Percentiles rank a stretch among this genome's conserved stretches.
These are phyloP conservation scores for Solanum habrochaites DNA, from an alignment of 257 asterid species.

Conservation along the genomic window DNA sequence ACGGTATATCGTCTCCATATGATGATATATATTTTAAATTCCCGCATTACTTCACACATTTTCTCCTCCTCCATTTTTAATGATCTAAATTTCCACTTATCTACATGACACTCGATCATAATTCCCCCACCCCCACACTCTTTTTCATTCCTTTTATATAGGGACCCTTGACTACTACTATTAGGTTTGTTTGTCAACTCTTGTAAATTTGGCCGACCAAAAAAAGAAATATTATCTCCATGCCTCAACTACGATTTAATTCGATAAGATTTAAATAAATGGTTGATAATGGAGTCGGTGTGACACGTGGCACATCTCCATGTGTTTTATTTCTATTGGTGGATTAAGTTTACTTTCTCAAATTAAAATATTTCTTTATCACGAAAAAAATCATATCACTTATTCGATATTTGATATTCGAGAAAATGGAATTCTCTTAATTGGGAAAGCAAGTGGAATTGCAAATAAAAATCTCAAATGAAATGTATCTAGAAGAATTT, in stretches of 20 bases:
- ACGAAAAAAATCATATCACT: neutral
- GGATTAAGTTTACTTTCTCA: neutral
- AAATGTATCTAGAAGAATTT: neutral
- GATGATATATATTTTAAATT: too few relatives aligned
- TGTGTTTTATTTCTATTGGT: neutral
- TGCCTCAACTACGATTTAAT: neutral
- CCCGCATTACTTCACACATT: too few relatives aligned
- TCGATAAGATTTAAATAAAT: neutral
- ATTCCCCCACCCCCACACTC: neutral
- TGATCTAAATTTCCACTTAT: too few relatives aligned
- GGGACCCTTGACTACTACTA: neutral
- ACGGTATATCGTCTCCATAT: rapidly evolving
- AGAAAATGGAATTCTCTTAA: neutral
- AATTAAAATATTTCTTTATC: too few relatives aligned
- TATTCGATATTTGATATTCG: neutral
- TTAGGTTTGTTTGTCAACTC: neutral
- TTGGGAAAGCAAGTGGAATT: neutral
- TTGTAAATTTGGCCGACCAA: neutral
- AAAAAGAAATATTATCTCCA: neutral
- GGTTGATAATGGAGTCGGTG: neutral
- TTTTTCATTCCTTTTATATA: neutral
- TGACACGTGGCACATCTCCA: neutral
- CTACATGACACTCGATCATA: too few relatives aligned
- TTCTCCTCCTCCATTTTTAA: too few relatives aligned
- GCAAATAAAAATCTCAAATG: neutral